Evolutionary conservation across 2,329 filamentous ascomycete genomes (phyloP), one percentile per base, ranked within the genome.

Genomic region (Raffaelea ambrosiae): DNA sequence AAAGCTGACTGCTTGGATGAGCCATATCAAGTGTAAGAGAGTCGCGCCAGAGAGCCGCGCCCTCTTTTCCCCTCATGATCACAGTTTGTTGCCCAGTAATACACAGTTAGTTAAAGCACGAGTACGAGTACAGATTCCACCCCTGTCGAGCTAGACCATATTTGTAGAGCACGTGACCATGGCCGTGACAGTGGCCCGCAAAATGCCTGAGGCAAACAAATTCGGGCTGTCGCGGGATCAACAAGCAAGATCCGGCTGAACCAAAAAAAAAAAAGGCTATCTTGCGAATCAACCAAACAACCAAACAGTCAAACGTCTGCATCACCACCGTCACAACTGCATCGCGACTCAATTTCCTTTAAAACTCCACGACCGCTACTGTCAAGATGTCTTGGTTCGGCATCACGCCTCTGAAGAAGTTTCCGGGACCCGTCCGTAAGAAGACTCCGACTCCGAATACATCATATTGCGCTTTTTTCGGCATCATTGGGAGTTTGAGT

Each of bases 361-460:
- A n/a, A n/a, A 29, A 23, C 31, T 36, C 31, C 36, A 42, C 35
- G 63, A 47, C 64, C 18, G 18, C 14, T 23, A 14, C 26, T 65
- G 62, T 66, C 76, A 84, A 72, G 62, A 88, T 88, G 85, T 80
- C 79, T 73, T 80, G 84, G 72, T 76, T 90, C 70, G 83, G 83
- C 67, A 65, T 73, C 57, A 61, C 64, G 59, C 75, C 76, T 53
- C 64, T 80, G 63, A 90, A 89, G 79, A 90, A 88, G 77, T 91
- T 88, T 74, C 81, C 83, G 61, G 76, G 80, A 65, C 84, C 84
- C 60, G 71, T 90, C 68, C 73, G 86, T 91, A 79, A 63, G 86
- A 83, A 64, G 67, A 72, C 69, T 60, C 58, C 49, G 48, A 48
- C 40, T 41, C 47, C 36, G 44, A 39, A 43, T 61, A 39, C 54